phyloP scores from a whole-genome alignment of 1,284 basidiomycete genomes.

The Rhodofomes roseus region DNA sequence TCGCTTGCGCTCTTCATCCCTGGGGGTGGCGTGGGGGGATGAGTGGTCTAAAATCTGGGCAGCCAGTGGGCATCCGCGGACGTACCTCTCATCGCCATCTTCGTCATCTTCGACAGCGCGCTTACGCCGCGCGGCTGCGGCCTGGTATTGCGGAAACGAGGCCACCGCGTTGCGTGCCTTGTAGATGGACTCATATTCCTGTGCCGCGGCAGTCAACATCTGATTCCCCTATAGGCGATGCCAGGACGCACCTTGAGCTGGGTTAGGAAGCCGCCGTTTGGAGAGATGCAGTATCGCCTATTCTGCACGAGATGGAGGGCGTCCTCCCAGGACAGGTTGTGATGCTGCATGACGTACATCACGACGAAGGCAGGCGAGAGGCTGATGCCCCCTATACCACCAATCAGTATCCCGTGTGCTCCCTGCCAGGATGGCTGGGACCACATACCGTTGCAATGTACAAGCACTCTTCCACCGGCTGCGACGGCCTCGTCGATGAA shows the following conservation, averaged over 20 bases:
- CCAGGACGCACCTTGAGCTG: constrained; percentile 71
- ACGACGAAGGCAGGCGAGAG: constrained; percentile 86
- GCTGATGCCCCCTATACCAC: constrained; percentile 72
- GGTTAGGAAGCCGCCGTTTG: constrained; percentile 81
- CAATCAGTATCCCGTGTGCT: neutral
- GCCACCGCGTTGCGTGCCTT: constrained; percentile 67
- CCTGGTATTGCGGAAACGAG: constrained; percentile 43
- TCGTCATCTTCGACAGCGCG: constrained; percentile 63
- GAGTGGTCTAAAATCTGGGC: neutral
- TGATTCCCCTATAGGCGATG: neutral
- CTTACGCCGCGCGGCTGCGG: constrained; percentile 55
- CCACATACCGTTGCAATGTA: constrained; percentile 83
- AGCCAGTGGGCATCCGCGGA: constrained; percentile 4
- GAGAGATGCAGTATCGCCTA: constrained; percentile 86
- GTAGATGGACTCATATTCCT: constrained; percentile 92
- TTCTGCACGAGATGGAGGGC: constrained; percentile 85
- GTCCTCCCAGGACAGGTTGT: constrained; percentile 78
- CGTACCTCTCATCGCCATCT: constrained; percentile 50
- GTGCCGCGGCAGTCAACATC: neutral
- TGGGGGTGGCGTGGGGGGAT: neutral
- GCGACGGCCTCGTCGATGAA: constrained; percentile 78
- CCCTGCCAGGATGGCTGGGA: neutral
- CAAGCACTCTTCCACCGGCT: constrained; percentile 74
- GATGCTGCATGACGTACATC: constrained; percentile 89
- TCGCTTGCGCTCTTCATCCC: constrained; percentile 27